Evolutionary conservation across 139 green algal species (phyloP).

Genomic region (Coccomyxa sp.): DNA sequence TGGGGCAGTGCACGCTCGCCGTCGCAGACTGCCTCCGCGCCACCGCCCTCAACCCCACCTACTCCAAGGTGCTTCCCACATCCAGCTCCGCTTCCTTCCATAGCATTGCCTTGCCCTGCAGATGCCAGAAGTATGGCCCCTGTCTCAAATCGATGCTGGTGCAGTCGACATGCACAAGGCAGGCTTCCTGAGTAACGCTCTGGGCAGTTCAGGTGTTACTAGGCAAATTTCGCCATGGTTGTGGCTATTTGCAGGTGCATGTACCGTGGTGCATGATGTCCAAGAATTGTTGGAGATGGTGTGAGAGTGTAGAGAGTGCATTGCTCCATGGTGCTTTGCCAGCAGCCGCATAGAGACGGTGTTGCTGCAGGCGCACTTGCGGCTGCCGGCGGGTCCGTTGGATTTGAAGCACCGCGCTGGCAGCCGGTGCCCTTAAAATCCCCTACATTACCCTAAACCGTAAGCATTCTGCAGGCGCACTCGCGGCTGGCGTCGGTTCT

Average conservation of each 20-base stretch:
- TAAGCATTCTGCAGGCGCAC: constrained; percentile 6
- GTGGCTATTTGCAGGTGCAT: no score
- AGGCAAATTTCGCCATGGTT: no score
- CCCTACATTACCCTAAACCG: not conserved
- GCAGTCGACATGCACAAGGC: not conserved
- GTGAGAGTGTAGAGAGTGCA: no score
- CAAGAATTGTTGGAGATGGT: no score
- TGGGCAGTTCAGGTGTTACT: no score
- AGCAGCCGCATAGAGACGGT: no score
- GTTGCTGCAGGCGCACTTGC: not conserved
- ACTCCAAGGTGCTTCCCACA: constrained; percentile 35
- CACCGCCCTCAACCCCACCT: constrained; percentile 57
- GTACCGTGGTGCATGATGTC: no score
- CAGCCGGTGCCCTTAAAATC: not conserved
- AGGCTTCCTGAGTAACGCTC: no score
- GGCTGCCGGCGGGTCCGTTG: not conserved
- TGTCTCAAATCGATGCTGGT: not conserved
- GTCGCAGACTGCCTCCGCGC: constrained; percentile 73
- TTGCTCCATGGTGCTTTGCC: no score
- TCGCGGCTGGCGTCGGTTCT: constrained; percentile 30
- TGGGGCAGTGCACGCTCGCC: constrained; percentile 38
- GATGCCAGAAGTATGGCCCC: not conserved
- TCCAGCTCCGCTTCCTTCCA: not conserved
- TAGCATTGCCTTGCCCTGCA: not conserved
- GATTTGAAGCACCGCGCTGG: not conserved